These are phyloP conservation scores for Coemansia erecta DNA, from an alignment of 192 early-diverging fungal species.

Conservation along the genomic window DNA sequence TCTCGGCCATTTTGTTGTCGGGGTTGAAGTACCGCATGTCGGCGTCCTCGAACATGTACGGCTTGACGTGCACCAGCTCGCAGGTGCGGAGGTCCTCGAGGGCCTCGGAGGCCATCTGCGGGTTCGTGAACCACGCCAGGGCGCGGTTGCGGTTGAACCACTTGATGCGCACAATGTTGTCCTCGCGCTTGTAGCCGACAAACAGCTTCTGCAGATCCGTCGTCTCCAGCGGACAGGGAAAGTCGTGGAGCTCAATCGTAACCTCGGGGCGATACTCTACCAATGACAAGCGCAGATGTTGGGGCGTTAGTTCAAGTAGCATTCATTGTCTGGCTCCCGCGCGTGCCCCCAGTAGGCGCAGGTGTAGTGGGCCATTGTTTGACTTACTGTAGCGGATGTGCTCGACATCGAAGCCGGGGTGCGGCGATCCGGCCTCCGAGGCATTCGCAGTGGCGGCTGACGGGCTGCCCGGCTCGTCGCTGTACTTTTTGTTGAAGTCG, in stretches of 20 bases:
- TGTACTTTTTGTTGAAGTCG: conserved; percentile 52
- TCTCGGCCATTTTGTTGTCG: conserved; percentile 36
- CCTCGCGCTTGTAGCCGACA: conserved; percentile 41
- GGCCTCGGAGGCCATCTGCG: conserved; percentile 39
- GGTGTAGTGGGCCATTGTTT: background rate
- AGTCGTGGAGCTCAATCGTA: conserved; percentile 54
- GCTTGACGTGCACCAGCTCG: conserved; percentile 49
- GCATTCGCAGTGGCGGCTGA: conserved; percentile 14
- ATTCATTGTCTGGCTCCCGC: background rate
- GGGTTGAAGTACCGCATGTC: conserved; percentile 55
- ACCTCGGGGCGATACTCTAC: conserved; percentile 54
- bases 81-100: conserved; percentile 43
- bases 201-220: conserved; percentile 49
- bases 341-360: background rate
- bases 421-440: conserved; percentile 39
- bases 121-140: conserved; percentile 52
- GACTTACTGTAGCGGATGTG: conserved; percentile 55
- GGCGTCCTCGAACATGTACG: conserved; percentile 34
- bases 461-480: conserved; percentile 13
- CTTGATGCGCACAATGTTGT: conserved; percentile 56
- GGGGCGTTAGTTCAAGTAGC: background rate
- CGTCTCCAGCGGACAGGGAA: conserved; percentile 50
- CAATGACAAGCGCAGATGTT: conserved; percentile 1
- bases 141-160: conserved; percentile 57
- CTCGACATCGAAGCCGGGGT: conserved; percentile 49